These are phyloP conservation scores for Rhizopus arrhizus DNA, from an alignment of 371 early-diverging fungal genomes.

Conservation along the genomic window DNA sequence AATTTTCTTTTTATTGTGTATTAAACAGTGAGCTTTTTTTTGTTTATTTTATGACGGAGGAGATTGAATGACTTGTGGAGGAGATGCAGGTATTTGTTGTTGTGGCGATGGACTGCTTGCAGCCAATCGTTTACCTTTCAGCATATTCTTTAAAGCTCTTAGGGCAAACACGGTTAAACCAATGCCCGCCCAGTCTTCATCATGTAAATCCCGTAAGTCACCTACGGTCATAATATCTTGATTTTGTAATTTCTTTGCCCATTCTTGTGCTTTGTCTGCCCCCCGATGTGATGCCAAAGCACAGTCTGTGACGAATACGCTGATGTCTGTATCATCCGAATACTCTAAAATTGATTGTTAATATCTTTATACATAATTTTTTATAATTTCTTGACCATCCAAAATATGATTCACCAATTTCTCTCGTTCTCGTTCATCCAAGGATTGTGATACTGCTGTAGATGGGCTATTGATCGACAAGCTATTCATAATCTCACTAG, in stretches of 20 bases:
- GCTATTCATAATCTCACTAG: slow-evolving; percentile 1
- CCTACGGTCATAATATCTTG: slow-evolving; percentile 87
- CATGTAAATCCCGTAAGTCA: slow-evolving; percentile 75
- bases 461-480: background rate
- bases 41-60: background rate
- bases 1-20: too few relatives aligned
- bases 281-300: slow-evolving; percentile 70
- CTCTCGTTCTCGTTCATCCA: slow-evolving; percentile 19
- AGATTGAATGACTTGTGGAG: slow-evolving; percentile 5
- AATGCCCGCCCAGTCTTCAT: slow-evolving; percentile 78
- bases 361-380: background rate
- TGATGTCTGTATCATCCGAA: slow-evolving; percentile 65
- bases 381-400: slow-evolving; percentile 20
- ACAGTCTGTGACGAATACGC: slow-evolving; percentile 72
- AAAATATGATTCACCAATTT: slow-evolving; percentile 26
- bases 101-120: slow-evolving; percentile 17
- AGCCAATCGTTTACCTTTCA: slow-evolving; percentile 58
- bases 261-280: slow-evolving; percentile 77
- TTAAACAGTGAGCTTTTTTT: background rate
- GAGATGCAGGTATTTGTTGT: background rate
- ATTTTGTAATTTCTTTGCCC: slow-evolving; percentile 69
- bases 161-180: slow-evolving; percentile 88
- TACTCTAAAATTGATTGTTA: slow-evolving; percentile 46
- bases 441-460: background rate
- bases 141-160: slow-evolving; percentile 81